Evolutionary conservation across 2,329 filamentous ascomycete species (phyloP).

Genomic region (Pyrenophora seminiperda): DNA sequence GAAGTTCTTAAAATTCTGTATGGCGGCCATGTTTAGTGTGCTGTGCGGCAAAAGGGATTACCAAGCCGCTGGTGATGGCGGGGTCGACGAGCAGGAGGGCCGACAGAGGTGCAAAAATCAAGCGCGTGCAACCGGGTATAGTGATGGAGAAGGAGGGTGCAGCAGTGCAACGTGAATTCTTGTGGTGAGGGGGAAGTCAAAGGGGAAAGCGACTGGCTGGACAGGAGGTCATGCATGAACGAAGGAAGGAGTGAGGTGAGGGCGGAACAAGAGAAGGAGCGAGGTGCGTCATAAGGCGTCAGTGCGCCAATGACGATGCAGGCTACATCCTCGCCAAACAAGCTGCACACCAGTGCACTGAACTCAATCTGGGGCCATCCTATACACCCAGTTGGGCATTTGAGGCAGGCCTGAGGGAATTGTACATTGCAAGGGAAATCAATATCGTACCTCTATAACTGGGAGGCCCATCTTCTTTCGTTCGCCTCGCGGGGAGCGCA

Average conservation of each 20-base stretch:
- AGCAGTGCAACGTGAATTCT: slow-evolving; percentile 19
- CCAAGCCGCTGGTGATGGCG: slow-evolving; percentile 23
- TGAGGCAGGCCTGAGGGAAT: too few relatives aligned
- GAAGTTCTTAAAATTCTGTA: slow-evolving; percentile 98
- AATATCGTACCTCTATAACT: slow-evolving; percentile 44
- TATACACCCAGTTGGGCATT: too few relatives aligned
- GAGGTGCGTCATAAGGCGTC: slow-evolving; percentile 16
- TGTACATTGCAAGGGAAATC: background rate
- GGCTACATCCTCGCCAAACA: slow-evolving; percentile 32
- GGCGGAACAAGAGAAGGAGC: slow-evolving; percentile 34
- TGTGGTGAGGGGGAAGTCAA: slow-evolving; percentile 17
- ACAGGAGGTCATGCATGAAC: slow-evolving; percentile 31
- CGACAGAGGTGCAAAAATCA: slow-evolving; percentile 12
- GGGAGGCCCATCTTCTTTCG: slow-evolving; percentile 35
- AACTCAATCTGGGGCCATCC: background rate
- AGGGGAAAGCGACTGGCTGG: slow-evolving; percentile 24
- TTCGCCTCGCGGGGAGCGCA: slow-evolving; percentile 23
- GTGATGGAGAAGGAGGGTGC: slow-evolving; percentile 14
- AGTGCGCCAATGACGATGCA: slow-evolving; percentile 30
- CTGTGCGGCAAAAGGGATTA: slow-evolving; percentile 10
- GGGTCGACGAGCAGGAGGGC: slow-evolving; percentile 26
- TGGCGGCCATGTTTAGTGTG: slow-evolving; percentile 64
- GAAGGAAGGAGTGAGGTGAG: slow-evolving; percentile 14
- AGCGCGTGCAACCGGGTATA: slow-evolving; percentile 26
- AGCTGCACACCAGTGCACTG: slow-evolving; percentile 16